Evolutionary conservation across 768 basidiomycete genomes (phyloP), one percentile per base, ranked within the genome.

Genomic region (Scleroderma citrinum): DNA sequence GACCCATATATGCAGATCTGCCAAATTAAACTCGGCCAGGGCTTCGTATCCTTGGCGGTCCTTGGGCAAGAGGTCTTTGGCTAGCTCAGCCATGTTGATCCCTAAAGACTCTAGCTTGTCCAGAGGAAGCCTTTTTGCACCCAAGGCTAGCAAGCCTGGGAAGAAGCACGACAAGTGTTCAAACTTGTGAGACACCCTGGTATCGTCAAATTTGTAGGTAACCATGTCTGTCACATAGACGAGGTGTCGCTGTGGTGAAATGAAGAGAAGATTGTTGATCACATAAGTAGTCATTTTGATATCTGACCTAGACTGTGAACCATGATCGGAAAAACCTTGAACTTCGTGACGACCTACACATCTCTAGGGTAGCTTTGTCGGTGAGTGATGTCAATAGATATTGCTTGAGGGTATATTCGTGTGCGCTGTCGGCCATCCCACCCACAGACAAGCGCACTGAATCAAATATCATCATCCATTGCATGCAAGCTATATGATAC

Each of bases 161-260:
- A 87, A 72, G 69, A 88, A 90, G 64, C 87, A 88, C 11, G 86
- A 80, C 23, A 90, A 68, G 58, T 90, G 87, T 53, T 89, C 87
- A 46, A 87, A 79, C 19, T 61, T 57, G 55, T 83, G 78, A 7
- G 74, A 69, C 20, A 76, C 71, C 14, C 57, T 51, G 23, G 62
- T 67, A 11, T 55, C 55, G 26, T 67, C 61, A 6, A 17, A n/a
- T 35, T 63, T 59, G 23, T 48, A 52, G 1, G 61, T 60, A 13
- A 50, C 51, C 16, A 69, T 68, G 58, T 84, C 83, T 10, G 84
- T 85, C 12, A 84, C 80, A 50, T 87, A 89, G 35, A 88, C 73
- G 5, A 90, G 70, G 26, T 77, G 68, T 16, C 87, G 79, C 2
- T 71, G 74, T 3, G 83, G 78, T 5, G 85, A 80, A 42, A 88